Conservation (phyloP, 2,329 filamentous ascomycete genomes). For the Lomentospora prolificans region DNA sequence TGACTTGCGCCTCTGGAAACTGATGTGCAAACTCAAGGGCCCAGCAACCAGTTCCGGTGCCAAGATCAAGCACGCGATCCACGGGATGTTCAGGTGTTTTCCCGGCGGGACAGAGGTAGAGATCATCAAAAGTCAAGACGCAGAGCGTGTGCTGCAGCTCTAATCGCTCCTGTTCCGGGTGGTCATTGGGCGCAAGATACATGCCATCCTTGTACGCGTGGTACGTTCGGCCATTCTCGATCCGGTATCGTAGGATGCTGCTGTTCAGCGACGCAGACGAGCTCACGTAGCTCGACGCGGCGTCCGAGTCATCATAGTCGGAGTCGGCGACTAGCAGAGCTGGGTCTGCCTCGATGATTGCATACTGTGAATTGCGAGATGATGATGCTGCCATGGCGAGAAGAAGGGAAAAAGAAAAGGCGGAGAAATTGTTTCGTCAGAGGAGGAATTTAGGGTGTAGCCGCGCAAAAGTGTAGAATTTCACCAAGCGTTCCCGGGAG, state of each 20-base stretch:
- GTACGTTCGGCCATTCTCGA: conserved; percentile 38
- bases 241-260: conserved; percentile 32
- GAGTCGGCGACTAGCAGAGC: not conserved
- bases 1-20: conserved; percentile 23
- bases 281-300: conserved; percentile 20
- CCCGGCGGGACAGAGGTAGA: conserved; percentile 43
- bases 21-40: conserved; percentile 47
- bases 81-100: conserved; percentile 31
- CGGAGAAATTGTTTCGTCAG: too few species aligned
- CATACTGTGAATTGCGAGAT: too few species aligned
- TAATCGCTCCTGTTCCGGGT: conserved; percentile 27
- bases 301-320: conserved; percentile 19
- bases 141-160: conserved; percentile 28
- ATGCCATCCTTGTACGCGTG: conserved; percentile 35
- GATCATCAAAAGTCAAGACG: conserved; percentile 21
- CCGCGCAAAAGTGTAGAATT: too few species aligned
- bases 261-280: conserved; percentile 27
- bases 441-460: too few species aligned
- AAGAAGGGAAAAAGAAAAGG: not conserved
- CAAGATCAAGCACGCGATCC: conserved; percentile 44
- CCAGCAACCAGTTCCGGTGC: conserved; percentile 52
- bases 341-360: not conserved
- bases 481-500: too few species aligned
- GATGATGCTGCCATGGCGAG: not conserved
- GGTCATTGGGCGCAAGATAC: conserved; percentile 26